These are phyloP conservation scores for Hanseniaspora gamundiae DNA, from an alignment of 1,139 yeast species.

Conservation along the genomic window DNA sequence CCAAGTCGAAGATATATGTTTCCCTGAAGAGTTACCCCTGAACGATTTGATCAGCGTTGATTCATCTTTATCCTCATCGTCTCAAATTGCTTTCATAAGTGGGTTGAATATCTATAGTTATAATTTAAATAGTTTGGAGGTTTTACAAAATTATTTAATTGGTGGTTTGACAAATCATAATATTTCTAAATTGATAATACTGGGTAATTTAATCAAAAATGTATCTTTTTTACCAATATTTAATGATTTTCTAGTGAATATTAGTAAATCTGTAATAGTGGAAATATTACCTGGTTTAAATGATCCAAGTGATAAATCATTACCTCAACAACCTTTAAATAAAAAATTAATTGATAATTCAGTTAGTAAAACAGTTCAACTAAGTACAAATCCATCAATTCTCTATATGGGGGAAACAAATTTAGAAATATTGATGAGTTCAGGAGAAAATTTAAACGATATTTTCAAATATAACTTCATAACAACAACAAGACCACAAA, in stretches of 20 bases:
- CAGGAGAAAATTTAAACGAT: slow-evolving; percentile 81
- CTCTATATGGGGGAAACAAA: slow-evolving; percentile 31
- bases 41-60: slow-evolving; percentile 3
- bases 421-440: slow-evolving; percentile 49
- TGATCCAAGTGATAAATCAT: slow-evolving; percentile 73
- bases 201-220: slow-evolving; percentile 59
- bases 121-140: slow-evolving; percentile 33
- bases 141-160: slow-evolving; percentile 57
- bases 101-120: slow-evolving; percentile 49
- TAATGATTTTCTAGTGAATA: slow-evolving; percentile 48
- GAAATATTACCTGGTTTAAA: slow-evolving; percentile 71
- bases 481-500: slow-evolving; percentile 29
- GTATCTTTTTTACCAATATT: slow-evolving; percentile 29
- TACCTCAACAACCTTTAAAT: slow-evolving; percentile 89
- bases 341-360: slow-evolving; percentile 46
- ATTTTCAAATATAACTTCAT: slow-evolving; percentile 48
- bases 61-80: neutral
- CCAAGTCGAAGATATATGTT: slow-evolving; percentile 68
- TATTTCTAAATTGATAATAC: slow-evolving; percentile 51
- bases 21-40: slow-evolving; percentile 41
- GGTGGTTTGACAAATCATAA: slow-evolving; percentile 42
- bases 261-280: slow-evolving; percentile 51
- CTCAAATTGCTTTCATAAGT: slow-evolving; percentile 52
- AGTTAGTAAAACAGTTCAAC: slow-evolving; percentile 24
- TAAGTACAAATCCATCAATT: slow-evolving; percentile 71